Base-by-base conservation (phyloP, 148 eudicot species). In the Cornus controversa region DNA sequence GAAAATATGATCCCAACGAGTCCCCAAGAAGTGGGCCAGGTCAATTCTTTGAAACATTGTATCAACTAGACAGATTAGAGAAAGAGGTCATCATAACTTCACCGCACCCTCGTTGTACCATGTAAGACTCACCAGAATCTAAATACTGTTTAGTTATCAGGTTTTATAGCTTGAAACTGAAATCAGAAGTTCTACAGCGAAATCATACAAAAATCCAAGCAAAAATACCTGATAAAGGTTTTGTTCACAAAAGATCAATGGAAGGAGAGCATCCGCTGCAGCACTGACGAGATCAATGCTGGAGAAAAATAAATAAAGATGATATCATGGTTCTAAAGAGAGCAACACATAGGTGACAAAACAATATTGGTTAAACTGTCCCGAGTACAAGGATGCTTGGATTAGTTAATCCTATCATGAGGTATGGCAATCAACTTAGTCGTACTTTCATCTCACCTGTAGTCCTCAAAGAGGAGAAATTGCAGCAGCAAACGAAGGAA, bases 201-300 rank as follows among this genome's bases (percentile, higher is more conserved):
- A 67, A 71, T 10, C 23, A 40, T 6, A 73, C 10, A 23, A 50
- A 60, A 40, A 3, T 60, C 37, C 5, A 2, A 68, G 60, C 23
- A 62, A 58, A 63, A 20, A 69, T 88, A 93, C 99, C 98, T 96
- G 98, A 80, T 89, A 96, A 76, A 91, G 88, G 58, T 70, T 82
- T 66, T 90, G 99, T 77, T 96, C 99, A 78, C 98, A 91, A 57
- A 96, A 92, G 82, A 96, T 93, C 80, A 96, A 75, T 0, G 98
- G 98, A 80, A 96, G 89, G 42, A 96, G 90, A 80, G 98, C 99
- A 88, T 93, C 98, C 18, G 99, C 99, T 28, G 98, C 94, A 80
- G 91, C 86, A 79, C 98, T 86, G 78, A 93, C 91, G 58, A 93
- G 88, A 85, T 96, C 99, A 67, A 40, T 40, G 45, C 45, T 40